A percentile compares a stretch with the other conserved stretches of the same genome.
These are phyloP conservation scores for Jaapia argillacea DNA, from an alignment of 768 basidiomycete genomes.

Conservation along the genomic window DNA sequence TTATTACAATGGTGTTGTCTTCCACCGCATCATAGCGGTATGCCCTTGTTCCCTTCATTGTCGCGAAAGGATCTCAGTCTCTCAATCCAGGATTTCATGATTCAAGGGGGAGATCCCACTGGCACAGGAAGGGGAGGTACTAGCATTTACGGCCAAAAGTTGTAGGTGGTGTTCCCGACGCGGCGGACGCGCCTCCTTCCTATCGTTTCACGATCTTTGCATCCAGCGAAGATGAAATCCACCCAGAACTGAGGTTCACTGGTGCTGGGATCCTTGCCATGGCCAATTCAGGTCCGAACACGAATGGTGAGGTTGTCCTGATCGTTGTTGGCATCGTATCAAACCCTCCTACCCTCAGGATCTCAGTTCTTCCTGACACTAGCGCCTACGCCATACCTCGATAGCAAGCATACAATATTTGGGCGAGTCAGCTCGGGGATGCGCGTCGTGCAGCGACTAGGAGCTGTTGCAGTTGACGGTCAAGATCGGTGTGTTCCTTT, in stretches of 20 bases:
- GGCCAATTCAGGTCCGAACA: constrained; percentile 96
- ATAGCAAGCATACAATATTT: constrained; percentile 82
- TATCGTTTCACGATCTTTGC: constrained; percentile 2
- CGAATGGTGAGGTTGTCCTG: constrained; percentile 49
- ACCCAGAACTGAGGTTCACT: constrained; percentile 86
- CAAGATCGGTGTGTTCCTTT: constrained; percentile 63
- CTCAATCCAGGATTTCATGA: constrained; percentile 79
- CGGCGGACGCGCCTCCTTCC: background rate
- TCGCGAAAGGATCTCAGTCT: background rate
- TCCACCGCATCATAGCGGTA: constrained; percentile 88
- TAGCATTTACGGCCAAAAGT: constrained; percentile 84
- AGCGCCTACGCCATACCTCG: constrained; percentile 73
- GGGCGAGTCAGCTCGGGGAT: constrained; percentile 89
- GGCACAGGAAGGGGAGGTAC: constrained; percentile 91
- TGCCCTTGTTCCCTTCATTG: constrained; percentile 14
- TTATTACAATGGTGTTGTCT: constrained; percentile 85
- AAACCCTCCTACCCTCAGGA: constrained; percentile 33
- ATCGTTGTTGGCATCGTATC: too few species aligned
- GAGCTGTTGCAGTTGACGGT: constrained; percentile 80
- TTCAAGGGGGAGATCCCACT: constrained; percentile 92
- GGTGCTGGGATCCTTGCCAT: constrained; percentile 94
- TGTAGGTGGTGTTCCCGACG: too few species aligned
- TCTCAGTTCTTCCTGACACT: constrained; percentile 94
- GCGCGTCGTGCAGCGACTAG: constrained; percentile 85
- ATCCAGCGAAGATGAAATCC: constrained; percentile 78